These are phyloP conservation scores for Phytophthora uliginosa DNA, from an alignment of 352 stramenopile species.

Conservation along the genomic window DNA sequence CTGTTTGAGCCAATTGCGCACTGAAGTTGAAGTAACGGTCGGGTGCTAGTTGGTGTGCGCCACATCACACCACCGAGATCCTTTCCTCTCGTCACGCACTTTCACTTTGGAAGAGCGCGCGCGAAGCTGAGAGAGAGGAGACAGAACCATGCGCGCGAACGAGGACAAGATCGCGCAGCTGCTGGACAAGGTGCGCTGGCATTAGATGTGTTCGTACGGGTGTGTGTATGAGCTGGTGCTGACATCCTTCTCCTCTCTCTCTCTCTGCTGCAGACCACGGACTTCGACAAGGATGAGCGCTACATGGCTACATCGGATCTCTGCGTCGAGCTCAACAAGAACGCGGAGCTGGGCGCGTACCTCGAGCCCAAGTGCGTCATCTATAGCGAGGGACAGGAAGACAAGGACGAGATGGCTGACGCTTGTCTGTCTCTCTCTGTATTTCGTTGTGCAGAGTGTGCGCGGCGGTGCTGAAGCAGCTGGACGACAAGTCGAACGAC, in stretches of 20 bases:
- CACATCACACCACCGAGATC: conserved; percentile 24
- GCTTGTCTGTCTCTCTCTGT: neutral
- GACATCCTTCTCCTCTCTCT: conserved; percentile 1
- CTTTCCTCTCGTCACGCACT: conserved; percentile 21
- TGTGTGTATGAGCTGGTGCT: conserved; percentile 4
- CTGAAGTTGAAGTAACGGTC: conserved; percentile 36
- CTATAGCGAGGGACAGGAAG: neutral
- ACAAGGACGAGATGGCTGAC: conserved; percentile 3
- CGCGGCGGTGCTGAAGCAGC: conserved; percentile 95
- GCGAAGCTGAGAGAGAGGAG: neutral
- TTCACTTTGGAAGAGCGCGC: conserved; percentile 11
- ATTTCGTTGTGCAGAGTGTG: conserved; percentile 87
- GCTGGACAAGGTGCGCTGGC: conserved; percentile 73
- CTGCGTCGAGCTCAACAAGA: conserved; percentile 96
- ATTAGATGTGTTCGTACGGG: neutral
- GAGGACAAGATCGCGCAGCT: conserved; percentile 84
- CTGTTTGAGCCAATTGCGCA: conserved; percentile 8
- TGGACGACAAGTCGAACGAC: conserved; percentile 99
- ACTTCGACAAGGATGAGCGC: conserved; percentile 98
- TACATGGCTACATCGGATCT: conserved; percentile 99
- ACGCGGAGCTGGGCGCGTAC: conserved; percentile 89
- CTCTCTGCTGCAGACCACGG: conserved; percentile 70
- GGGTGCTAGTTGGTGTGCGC: conserved; percentile 17
- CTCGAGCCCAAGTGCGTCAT: conserved; percentile 84
- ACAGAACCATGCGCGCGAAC: conserved; percentile 66